Evolutionary conservation across 129 eudicot genomes (phyloP).

Genomic region (Flaveria linearis): DNA sequence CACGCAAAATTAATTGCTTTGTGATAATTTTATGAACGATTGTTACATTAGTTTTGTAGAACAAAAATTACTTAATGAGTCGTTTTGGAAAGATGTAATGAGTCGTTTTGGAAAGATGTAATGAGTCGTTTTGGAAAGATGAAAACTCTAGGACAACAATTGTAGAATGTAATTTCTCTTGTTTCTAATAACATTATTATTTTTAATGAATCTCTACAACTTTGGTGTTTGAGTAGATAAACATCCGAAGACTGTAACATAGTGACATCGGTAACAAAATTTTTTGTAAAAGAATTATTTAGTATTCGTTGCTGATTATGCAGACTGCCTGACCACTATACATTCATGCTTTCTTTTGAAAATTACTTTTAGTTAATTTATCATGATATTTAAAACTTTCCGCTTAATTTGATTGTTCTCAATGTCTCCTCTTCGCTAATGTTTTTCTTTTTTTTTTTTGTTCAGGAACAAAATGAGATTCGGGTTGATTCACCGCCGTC

Average conservation of each 20-base stretch:
- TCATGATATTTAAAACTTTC: background rate
- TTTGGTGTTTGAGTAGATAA: background rate
- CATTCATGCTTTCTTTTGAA: background rate
- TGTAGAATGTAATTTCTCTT: background rate
- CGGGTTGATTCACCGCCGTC: background rate
- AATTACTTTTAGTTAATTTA: background rate
- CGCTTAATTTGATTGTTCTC: background rate
- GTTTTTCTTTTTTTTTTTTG: background rate
- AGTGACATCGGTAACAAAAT: background rate
- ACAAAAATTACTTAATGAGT: background rate
- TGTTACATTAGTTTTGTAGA: background rate
- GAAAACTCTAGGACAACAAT: background rate
- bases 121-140: background rate
- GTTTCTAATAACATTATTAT: background rate
- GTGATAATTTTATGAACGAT: background rate
- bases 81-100: background rate
- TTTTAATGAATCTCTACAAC: background rate
- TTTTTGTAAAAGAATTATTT: background rate
- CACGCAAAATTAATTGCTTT: conserved; percentile 1
- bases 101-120: background rate
- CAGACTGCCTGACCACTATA: background rate
- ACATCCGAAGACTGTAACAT: background rate
- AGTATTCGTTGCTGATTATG: background rate
- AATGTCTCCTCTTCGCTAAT: background rate
- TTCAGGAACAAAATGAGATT: background rate